phyloP scores from a whole-genome alignment of 73 alveolate species.

The Paramecium tetraurelia region DNA sequence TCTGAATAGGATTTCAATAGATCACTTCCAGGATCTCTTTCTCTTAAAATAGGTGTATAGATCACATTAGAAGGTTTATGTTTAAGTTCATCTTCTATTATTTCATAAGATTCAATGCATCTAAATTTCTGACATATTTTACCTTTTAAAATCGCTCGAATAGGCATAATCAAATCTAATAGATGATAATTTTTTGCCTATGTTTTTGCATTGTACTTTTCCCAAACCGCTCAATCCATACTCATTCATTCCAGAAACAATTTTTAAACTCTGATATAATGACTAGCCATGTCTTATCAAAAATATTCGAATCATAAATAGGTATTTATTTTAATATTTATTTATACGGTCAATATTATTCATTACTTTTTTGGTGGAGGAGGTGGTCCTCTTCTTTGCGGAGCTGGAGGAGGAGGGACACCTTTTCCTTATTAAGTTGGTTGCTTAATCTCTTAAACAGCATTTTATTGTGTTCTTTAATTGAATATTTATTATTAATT shows the following conservation, averaged over 20 bases:
- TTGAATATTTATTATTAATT: background rate
- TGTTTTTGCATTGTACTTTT: background rate
- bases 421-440: background rate
- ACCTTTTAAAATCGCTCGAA: conserved; percentile 31
- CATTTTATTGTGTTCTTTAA: background rate
- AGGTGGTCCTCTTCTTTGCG: conserved; percentile 12
- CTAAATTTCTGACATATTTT: background rate
- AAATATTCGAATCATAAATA: background rate
- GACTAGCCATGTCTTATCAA: conserved; percentile 40
- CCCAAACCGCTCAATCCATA: conserved; percentile 18
- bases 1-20: background rate
- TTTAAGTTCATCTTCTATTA: background rate
- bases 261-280: background rate
- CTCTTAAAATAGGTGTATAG: conserved; percentile 15
- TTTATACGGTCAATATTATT: background rate
- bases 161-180: conserved; percentile 20
- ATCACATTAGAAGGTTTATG: background rate
- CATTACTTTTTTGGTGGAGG: conserved; percentile 36
- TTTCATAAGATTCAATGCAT: conserved; percentile 13
- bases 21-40: conserved; percentile 47
- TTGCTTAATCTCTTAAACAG: background rate
- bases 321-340: background rate
- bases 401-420: conserved; percentile 13
- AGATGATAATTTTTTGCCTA: background rate
- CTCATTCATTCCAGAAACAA: conserved; percentile 37